Evolutionary conservation across 495 filamentous ascomycete genomes (phyloP).

Genomic region (Darksidea phi): DNA sequence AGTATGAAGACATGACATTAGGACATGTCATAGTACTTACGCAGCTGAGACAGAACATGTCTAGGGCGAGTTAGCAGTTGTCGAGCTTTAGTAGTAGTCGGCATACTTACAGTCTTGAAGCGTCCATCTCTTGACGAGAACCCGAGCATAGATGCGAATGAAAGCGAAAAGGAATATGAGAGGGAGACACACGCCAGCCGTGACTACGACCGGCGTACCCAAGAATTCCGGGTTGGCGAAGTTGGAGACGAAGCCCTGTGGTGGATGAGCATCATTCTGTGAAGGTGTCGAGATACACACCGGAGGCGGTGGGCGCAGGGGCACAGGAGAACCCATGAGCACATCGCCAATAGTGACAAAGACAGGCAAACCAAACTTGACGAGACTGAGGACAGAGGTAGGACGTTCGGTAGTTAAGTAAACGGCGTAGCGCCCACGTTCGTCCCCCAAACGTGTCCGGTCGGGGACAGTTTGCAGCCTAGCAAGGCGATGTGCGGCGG

Average conservation of each 20-base stretch:
- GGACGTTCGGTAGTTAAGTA: constrained; percentile 10
- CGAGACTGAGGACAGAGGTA: constrained; percentile 9
- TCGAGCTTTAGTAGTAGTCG: neutral
- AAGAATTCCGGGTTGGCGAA: constrained; percentile 22
- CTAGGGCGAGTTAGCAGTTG: constrained; percentile 5
- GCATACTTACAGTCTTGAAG: constrained; percentile 21
- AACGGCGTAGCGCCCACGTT: neutral
- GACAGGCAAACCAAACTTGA: constrained; percentile 2
- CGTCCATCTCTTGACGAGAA: constrained; percentile 18
- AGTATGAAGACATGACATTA: neutral
- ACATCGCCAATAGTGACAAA: constrained; percentile 11
- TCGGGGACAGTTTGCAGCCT: neutral
- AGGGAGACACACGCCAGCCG: constrained; percentile 14
- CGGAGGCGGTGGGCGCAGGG: constrained; percentile 20
- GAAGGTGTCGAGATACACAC: constrained; percentile 1
- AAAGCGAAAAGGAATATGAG: constrained; percentile 16
- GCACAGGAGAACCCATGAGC: constrained; percentile 12
- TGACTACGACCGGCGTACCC: constrained; percentile 23
- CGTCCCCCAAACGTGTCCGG: neutral
- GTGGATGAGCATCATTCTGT: neutral
- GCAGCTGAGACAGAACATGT: constrained; percentile 13
- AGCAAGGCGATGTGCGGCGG: neutral
- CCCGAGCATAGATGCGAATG: constrained; percentile 10
- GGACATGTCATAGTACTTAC: constrained; percentile 2
- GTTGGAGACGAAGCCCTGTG: constrained; percentile 20